Conservation (phyloP, 2,329 filamentous ascomycete species). For the Colletotrichum salicis region DNA sequence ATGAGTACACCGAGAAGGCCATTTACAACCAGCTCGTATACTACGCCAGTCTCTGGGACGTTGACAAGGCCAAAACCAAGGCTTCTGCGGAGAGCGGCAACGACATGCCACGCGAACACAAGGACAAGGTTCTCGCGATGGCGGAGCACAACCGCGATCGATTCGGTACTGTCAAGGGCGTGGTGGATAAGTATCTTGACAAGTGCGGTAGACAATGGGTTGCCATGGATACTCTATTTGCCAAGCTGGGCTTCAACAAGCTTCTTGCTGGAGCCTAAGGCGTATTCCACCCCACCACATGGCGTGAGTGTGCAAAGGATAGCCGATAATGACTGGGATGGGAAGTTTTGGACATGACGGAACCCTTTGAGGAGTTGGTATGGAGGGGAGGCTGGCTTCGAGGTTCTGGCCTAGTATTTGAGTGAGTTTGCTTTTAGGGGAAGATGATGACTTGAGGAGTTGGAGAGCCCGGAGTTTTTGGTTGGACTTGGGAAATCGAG, state of each 20-base stretch:
- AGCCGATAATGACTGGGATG: conserved; percentile 13
- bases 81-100: conserved; percentile 46
- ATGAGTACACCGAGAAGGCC: conserved; percentile 87
- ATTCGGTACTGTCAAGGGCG: conserved; percentile 79
- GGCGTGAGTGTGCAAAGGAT: not conserved
- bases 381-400: not conserved
- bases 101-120: conserved; percentile 62
- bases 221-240: conserved; percentile 89
- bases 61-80: conserved; percentile 77
- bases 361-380: not conserved
- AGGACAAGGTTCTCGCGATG: conserved; percentile 73
- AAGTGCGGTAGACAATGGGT: conserved; percentile 95
- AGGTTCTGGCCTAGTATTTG: not conserved
- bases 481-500: not conserved
- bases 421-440: not conserved
- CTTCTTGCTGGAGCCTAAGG: conserved; percentile 9
- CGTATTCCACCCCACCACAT: not conserved
- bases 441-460: not conserved
- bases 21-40: conserved; percentile 97
- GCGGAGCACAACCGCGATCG: conserved; percentile 84
- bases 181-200: conserved; percentile 85
- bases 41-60: conserved; percentile 85
- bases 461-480: conserved; percentile 18
- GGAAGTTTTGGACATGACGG: not conserved
- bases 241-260: conserved; percentile 68